A percentile compares a stretch with the other conserved stretches of the same genome.
Evolutionary conservation across 768 basidiomycete species (phyloP).

Genomic region (Butyriboletus loyo): DNA sequence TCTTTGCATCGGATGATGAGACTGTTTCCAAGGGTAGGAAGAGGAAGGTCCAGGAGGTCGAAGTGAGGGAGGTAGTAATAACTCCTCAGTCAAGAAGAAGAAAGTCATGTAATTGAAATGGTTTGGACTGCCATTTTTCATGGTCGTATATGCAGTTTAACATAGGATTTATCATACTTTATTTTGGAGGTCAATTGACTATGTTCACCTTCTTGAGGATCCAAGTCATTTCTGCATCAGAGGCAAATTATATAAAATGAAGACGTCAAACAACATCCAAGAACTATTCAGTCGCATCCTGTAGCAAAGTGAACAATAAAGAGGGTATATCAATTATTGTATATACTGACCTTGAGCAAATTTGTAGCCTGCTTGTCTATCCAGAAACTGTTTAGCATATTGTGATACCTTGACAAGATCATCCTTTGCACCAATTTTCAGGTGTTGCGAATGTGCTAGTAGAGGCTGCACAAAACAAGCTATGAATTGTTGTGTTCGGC

Average conservation of each 20-base stretch:
- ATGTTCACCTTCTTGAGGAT: not conserved
- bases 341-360: not conserved
- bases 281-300: not conserved
- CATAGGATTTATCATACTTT: not conserved
- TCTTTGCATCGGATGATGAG: constrained; percentile 56
- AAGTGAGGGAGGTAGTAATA: constrained; percentile 30
- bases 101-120: constrained; percentile 21
- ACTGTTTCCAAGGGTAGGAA: constrained; percentile 8
- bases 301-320: not conserved
- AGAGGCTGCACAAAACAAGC: constrained; percentile 19
- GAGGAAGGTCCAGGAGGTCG: constrained; percentile 23
- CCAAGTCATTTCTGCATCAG: not conserved
- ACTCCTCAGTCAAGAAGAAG: constrained; percentile 35
- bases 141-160: not conserved
- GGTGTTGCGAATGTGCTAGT: constrained; percentile 1
- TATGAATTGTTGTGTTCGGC: constrained; percentile 7
- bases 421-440: not conserved
- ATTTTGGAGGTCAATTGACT: not conserved
- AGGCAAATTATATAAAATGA: not conserved
- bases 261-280: not conserved
- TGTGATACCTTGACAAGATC: not conserved
- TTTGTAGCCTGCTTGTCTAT: not conserved
- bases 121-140: not conserved
- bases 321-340: not conserved
- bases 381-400: constrained; percentile 12